Percentiles rank a stretch among this genome's conserved stretches.
Evolutionary conservation across 1,139 yeast genomes (phyloP).

Genomic region (Candida neerlandica): DNA sequence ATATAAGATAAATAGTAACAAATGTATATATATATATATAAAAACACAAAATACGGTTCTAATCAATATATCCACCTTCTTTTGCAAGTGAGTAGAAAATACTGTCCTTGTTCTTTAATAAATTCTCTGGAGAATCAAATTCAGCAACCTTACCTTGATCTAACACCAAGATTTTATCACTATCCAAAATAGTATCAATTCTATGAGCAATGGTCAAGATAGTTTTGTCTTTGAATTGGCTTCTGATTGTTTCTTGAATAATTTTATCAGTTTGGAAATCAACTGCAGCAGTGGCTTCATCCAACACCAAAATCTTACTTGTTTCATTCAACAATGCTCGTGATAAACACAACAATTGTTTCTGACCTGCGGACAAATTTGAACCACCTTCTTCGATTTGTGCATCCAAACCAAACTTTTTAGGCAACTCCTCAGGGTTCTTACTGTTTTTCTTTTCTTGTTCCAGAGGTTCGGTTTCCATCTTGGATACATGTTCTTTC

Average conservation of each 20-base stretch:
- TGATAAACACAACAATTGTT: constrained; percentile 75
- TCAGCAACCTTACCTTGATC: constrained; percentile 72
- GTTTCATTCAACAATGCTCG: constrained; percentile 69
- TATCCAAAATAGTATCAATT: constrained; percentile 78
- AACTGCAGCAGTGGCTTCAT: constrained; percentile 88
- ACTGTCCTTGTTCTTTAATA: constrained; percentile 26
- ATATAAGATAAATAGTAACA: background rate
- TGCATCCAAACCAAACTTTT: constrained; percentile 38
- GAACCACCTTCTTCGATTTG: constrained; percentile 69
- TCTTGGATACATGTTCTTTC: constrained; percentile 43
- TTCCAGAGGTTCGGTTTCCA: constrained; percentile 27
- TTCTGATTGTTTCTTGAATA: constrained; percentile 73
- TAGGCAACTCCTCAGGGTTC: constrained; percentile 30
- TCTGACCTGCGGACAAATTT: constrained; percentile 76
- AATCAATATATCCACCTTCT: constrained; percentile 26
- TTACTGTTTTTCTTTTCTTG: constrained; percentile 20
- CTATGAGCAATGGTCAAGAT: constrained; percentile 84
- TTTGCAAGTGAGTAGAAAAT: constrained; percentile 36
- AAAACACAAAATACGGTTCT: background rate
- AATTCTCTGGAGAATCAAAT: constrained; percentile 53
- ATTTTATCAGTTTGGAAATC: constrained; percentile 79
- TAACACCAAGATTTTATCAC: constrained; percentile 70
- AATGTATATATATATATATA: background rate
- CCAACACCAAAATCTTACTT: constrained; percentile 61
- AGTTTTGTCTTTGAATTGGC: constrained; percentile 64